Conservation (phyloP, 768 basidiomycete genomes). For the Crassisporium funariophilum region DNA sequence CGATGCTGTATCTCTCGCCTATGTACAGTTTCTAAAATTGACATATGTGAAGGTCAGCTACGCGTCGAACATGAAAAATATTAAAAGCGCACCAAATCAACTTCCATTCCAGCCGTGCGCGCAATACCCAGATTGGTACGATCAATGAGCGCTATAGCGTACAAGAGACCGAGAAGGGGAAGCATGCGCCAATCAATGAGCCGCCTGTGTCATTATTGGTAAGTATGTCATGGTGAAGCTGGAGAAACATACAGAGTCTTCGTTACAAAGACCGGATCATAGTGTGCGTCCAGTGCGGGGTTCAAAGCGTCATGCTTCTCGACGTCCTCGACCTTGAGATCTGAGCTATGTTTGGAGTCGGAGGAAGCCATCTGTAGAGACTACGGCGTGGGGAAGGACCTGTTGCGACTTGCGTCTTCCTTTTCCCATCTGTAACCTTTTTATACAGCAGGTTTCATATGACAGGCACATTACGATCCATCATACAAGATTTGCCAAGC, state of each 20-base stretch:
- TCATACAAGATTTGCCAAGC: too few species aligned
- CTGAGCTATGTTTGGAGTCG: slow-evolving; percentile 23
- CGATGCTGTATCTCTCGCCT: slow-evolving; percentile 36
- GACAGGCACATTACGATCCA: too few species aligned
- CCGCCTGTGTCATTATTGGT: slow-evolving; percentile 20
- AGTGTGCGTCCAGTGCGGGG: slow-evolving; percentile 16
- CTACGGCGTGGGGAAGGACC: too few species aligned
- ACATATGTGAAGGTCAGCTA: neutral
- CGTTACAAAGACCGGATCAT: slow-evolving; percentile 22
- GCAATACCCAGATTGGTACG: slow-evolving; percentile 39
- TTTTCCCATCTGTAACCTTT: too few species aligned
- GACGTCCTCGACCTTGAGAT: slow-evolving; percentile 22
- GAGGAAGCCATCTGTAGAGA: slow-evolving; percentile 22
- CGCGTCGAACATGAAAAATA: neutral
- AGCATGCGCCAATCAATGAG: slow-evolving; percentile 37
- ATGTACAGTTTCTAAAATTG: slow-evolving; percentile 28
- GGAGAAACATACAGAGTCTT: slow-evolving; percentile 19
- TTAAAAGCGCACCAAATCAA: slow-evolving; percentile 26
- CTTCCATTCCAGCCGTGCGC: slow-evolving; percentile 37
- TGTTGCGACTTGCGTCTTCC: too few species aligned
- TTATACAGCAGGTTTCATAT: too few species aligned
- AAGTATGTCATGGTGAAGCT: neutral
- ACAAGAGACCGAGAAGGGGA: slow-evolving; percentile 36
- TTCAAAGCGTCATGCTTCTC: slow-evolving; percentile 14
- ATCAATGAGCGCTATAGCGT: slow-evolving; percentile 38